Percentiles rank a stretch among this genome's conserved stretches.
Conservation (phyloP, 2,329 filamentous ascomycete genomes). For the Ophiostoma sp. region DNA sequence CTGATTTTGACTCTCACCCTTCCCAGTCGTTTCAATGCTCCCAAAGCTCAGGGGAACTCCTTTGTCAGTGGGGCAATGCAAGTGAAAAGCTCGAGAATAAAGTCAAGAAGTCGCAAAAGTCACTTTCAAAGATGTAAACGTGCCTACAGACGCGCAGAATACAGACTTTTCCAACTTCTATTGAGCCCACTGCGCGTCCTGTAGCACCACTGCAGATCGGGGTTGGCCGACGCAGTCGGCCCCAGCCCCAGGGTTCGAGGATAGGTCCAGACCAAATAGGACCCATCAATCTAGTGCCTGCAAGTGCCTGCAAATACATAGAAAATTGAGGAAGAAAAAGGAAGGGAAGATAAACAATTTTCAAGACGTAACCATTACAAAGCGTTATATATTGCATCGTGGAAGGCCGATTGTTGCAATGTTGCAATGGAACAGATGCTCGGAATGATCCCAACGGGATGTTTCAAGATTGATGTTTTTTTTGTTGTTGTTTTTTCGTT, state of each 20-base stretch:
- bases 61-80: neutral
- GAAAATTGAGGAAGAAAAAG: neutral
- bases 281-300: neutral
- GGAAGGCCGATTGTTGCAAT: no score
- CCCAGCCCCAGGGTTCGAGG: neutral
- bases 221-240: neutral
- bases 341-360: neutral
- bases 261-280: neutral
- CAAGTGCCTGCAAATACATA: neutral
- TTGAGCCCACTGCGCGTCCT: no score
- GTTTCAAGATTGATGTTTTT: neutral
- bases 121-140: neutral
- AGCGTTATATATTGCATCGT: neutral
- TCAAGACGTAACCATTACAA: neutral
- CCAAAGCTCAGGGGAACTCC: neutral
- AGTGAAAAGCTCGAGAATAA: neutral
- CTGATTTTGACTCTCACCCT: neutral
- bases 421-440: neutral
- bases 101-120: neutral
- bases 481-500: neutral
- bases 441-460: neutral
- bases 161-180: slow-evolving; percentile 7
- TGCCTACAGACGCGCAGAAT: neutral
- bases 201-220: neutral
- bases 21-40: neutral